phyloP scores from a whole-genome alignment of 2,329 filamentous ascomycete species.

The Nemania serpens region DNA sequence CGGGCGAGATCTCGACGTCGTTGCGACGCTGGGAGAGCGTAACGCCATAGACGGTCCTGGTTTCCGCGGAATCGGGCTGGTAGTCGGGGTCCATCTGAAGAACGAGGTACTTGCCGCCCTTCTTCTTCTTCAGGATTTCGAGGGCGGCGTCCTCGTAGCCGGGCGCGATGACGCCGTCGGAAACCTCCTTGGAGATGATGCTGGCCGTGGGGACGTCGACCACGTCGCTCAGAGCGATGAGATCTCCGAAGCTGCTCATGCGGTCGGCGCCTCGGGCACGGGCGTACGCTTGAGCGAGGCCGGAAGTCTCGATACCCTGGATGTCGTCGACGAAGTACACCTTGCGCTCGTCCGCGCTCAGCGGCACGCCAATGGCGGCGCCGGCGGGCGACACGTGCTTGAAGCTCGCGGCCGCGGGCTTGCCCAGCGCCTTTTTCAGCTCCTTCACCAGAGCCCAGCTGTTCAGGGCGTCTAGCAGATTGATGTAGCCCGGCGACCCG shows the following conservation, averaged over 20 bases:
- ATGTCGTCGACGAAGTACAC: conserved; percentile 99
- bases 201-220: conserved; percentile 93
- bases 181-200: conserved; percentile 98
- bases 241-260: conserved; percentile 98
- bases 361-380: conserved; percentile 87
- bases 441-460: conserved; percentile 97
- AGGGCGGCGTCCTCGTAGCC: conserved; percentile 84
- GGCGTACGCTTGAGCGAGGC: conserved; percentile 91
- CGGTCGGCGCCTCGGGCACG: conserved; percentile 94
- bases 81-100: conserved; percentile 93
- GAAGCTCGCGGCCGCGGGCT: conserved; percentile 94
- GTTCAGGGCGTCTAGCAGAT: conserved; percentile 93
- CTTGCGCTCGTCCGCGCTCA: conserved; percentile 87
- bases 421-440: conserved; percentile 83
- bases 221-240: conserved; percentile 89
- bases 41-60: conserved; percentile 87
- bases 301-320: conserved; percentile 81
- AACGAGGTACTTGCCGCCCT: conserved; percentile 94
- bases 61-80: conserved; percentile 78
- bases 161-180: conserved; percentile 93
- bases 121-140: conserved; percentile 95
- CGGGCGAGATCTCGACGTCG: conserved; percentile 82
- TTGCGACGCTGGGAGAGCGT: conserved; percentile 90
- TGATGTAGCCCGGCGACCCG: conserved; percentile 94
- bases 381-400: conserved; percentile 98